These are phyloP conservation scores for Vaccinium macrocarpon DNA, from an alignment of 148 eudicot species.

Conservation along the genomic window DNA sequence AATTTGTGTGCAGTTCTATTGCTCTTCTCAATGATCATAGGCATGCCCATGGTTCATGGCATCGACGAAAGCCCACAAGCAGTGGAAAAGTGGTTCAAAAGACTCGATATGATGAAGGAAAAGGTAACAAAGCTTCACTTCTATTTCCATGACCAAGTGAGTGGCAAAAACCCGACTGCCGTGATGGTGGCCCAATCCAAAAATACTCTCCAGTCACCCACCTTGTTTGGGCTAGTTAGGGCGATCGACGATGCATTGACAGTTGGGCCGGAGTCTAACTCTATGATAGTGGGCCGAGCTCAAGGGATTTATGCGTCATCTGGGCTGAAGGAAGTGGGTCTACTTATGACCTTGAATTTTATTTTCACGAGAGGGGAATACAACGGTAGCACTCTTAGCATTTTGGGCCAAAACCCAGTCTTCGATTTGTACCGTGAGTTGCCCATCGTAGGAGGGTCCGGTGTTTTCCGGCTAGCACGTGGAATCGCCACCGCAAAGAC, in stretches of 20 bases:
- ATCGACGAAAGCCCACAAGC: neutral
- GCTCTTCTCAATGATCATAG: too few species aligned
- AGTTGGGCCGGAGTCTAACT: slow-evolving; percentile 21
- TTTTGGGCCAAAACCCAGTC: slow-evolving; percentile 31
- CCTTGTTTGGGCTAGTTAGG: slow-evolving; percentile 4
- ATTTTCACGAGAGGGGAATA: slow-evolving; percentile 31
- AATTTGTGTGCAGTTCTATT: too few species aligned
- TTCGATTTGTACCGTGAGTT: slow-evolving; percentile 28
- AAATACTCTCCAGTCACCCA: neutral
- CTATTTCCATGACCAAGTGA: slow-evolving; percentile 15
- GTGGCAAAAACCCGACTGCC: slow-evolving; percentile 19
- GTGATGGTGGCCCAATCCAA: slow-evolving; percentile 12
- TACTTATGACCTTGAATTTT: slow-evolving; percentile 23
- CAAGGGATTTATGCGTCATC: slow-evolving; percentile 21
- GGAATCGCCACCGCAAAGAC: slow-evolving; percentile 40
- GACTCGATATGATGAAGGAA: neutral
- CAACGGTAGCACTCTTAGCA: slow-evolving; percentile 27
- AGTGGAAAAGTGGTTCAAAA: slow-evolving; percentile 28
- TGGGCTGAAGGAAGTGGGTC: slow-evolving; percentile 4
- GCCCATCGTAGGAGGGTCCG: slow-evolving; percentile 43
- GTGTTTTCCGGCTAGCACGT: slow-evolving; percentile 39
- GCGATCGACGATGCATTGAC: slow-evolving; percentile 20
- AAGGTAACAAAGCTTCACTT: neutral
- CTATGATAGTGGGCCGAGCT: slow-evolving; percentile 23
- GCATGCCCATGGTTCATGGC: slow-evolving; percentile 5